Conservation (phyloP, 2,329 filamentous ascomycete species). For the Herpomyces periplanetae region DNA sequence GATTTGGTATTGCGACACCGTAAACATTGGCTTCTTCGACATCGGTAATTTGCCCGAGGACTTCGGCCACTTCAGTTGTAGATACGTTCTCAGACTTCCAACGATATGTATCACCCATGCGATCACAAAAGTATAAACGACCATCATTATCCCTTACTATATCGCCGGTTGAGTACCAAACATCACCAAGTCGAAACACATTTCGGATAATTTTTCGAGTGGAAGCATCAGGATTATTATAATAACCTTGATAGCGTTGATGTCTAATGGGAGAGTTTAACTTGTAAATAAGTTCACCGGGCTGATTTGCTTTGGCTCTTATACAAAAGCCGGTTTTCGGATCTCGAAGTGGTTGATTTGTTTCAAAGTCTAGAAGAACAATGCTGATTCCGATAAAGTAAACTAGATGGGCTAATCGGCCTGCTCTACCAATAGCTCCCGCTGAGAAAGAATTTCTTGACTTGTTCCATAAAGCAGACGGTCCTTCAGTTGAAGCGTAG, state of each 20-base stretch:
- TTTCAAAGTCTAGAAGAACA: slow-evolving; percentile 28
- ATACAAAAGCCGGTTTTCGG: slow-evolving; percentile 26
- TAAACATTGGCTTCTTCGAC: slow-evolving; percentile 55
- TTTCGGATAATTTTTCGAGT: slow-evolving; percentile 29
- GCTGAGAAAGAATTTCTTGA: slow-evolving; percentile 27
- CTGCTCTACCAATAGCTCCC: slow-evolving; percentile 40
- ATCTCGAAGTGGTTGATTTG: slow-evolving; percentile 24
- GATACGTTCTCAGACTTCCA: slow-evolving; percentile 59
- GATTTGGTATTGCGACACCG: slow-evolving; percentile 33
- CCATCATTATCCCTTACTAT: slow-evolving; percentile 31
- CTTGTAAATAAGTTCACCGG: slow-evolving; percentile 34
- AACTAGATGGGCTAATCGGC: slow-evolving; percentile 17
- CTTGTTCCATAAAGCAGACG: slow-evolving; percentile 26
- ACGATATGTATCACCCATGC: slow-evolving; percentile 34
- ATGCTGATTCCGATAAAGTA: slow-evolving; percentile 14
- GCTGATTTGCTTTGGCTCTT: slow-evolving; percentile 15
- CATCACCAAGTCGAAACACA: slow-evolving; percentile 33
- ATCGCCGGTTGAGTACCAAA: slow-evolving; percentile 54
- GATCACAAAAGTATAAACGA: slow-evolving; percentile 37
- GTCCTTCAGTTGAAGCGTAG: slow-evolving; percentile 37
- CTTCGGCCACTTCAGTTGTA: slow-evolving; percentile 29
- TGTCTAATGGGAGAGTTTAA: slow-evolving; percentile 22
- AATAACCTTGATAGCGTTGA: slow-evolving; percentile 41
- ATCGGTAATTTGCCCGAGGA: slow-evolving; percentile 21
- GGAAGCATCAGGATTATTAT: slow-evolving; percentile 27